These are phyloP conservation scores for Penicillium longicatenatum DNA, from an alignment of 495 filamentous ascomycete species.

Conservation along the genomic window DNA sequence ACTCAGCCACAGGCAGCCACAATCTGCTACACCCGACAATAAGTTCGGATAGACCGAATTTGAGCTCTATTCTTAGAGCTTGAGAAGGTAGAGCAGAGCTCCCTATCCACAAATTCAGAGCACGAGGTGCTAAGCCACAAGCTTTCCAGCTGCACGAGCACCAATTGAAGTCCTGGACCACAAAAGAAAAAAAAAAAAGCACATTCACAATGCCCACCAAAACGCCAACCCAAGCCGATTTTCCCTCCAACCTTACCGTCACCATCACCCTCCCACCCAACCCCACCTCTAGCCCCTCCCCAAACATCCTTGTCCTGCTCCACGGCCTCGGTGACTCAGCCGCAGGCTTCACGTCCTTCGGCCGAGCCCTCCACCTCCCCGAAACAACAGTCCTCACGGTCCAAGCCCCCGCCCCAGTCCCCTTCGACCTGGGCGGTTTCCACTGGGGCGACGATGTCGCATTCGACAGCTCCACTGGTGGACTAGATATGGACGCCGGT, in stretches of 20 bases:
- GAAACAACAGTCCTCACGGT: slow-evolving; percentile 78
- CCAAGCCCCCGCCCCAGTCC: slow-evolving; percentile 71
- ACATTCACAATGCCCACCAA: slow-evolving; percentile 35
- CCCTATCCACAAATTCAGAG: not conserved
- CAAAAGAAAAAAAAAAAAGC: not conserved
- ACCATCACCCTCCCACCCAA: slow-evolving; percentile 45
- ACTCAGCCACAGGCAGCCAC: slow-evolving; percentile 5
- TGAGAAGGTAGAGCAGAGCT: slow-evolving; percentile 1
- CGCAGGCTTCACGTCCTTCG: slow-evolving; percentile 69
- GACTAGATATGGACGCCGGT: slow-evolving; percentile 77
- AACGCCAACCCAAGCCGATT: slow-evolving; percentile 48
- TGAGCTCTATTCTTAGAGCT: not conserved
- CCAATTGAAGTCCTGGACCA: not conserved
- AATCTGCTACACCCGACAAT: not conserved
- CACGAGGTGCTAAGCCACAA: not conserved
- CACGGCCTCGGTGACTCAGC: slow-evolving; percentile 88
- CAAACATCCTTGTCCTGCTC: slow-evolving; percentile 81
- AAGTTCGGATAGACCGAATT: not conserved
- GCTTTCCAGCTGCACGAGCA: not conserved
- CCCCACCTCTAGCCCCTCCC: slow-evolving; percentile 39
- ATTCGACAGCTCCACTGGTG: slow-evolving; percentile 61
- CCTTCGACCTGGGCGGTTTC: slow-evolving; percentile 73
- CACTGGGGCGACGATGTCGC: slow-evolving; percentile 93
- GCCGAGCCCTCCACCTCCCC: slow-evolving; percentile 71
- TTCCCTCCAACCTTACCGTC: slow-evolving; percentile 48